Base-by-base conservation (phyloP, 2,329 filamentous ascomycete genomes). In the Coleophoma eucalyptorum region DNA sequence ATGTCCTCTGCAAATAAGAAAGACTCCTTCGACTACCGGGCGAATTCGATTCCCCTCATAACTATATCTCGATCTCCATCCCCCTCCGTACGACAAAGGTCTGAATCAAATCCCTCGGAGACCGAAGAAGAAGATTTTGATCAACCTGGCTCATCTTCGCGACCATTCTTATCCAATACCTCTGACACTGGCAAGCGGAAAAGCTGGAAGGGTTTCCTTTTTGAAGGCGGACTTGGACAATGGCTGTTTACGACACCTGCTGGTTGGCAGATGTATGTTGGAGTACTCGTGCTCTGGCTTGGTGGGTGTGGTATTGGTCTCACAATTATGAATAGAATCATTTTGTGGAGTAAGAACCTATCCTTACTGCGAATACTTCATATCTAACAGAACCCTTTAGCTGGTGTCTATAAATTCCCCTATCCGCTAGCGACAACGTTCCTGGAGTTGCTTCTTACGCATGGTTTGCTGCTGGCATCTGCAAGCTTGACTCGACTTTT, bases 381-480 rank as follows among this genome's bases (percentile, higher is more conserved):
- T 26, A 8, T 26, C 26, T 26, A 26, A 26, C 26, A 26, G 26
- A 26, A 8, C 26, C 26, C 10, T 58, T 54, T 64, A 69, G 67
- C 72, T 50, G 74, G 74, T 46, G 69, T 74, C 26, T 76, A 67
- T 59, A 78, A 74, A 57, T 79, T 80, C 53, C 73, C 73, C 1
- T 80, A 77, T 53, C 77, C 77, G 13, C 64, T 80, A 31, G 73
- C 75, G 8, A 69, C 72, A 46, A 78, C 76, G 0, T 71, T 77
- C 26, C 59, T 78, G 16, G 73, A 80, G 56, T 69, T 80, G 37
- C 58, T 75, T 43, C 69, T 78, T 48, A 74, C 75, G 3, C 77
- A 80, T 53, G 53, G 72, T 5, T 69, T 76, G 35, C 67, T 80
- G 43, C 54, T 77, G 4, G 66, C 71, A 48, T 71, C 70, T 32